Base-by-base conservation (phyloP, 805 yeast genomes). In the Teunomyces barrocoloradensis region DNA sequence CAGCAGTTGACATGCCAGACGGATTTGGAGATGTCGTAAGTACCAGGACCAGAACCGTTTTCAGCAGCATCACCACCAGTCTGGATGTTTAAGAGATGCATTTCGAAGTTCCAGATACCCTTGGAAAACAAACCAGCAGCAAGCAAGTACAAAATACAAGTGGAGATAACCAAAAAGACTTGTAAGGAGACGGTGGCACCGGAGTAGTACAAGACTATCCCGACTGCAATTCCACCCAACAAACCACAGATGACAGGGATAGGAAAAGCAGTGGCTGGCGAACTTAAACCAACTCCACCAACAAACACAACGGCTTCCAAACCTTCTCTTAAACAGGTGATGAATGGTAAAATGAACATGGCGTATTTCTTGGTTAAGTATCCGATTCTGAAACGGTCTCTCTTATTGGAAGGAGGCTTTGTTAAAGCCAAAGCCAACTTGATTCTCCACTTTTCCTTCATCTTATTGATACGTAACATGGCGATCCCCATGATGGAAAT, bases 291-390 rank as follows among this genome's bases (percentile, higher is more conserved):
- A 41, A 94, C 96, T 73, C 97, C 97, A 45, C 97, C 97, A 48
- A 91, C 94, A 61, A 91, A 91, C 39, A 91, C 96, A 50, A 91
- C 91, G 37, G 96, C 96, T 77, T 91, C 97, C 56, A 91, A 77
- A 69, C 99, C 99, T 78, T 92, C 99, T 81, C 99, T 85, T 53
- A 92, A 77, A 53, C 89, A 85, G 27, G 99, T 92, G 63, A 92
- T 77, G 58, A 88, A 87, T 10, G 99, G 97, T 56, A 92, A 78
- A 50, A 92, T 66, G 60, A 90, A 89, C 94, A 92, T 82, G 49
- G 91, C 81, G 66, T 92, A 91, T 67, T 87, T 89, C 64, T 81
- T 82, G 36, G 84, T 56, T 57, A 79, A 68, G 61, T 76, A 77
- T 25, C 83, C 78, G 38, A 85, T 34, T 53, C 70, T 77, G 61